These are phyloP conservation scores for Phytophthora pisi DNA, from an alignment of 352 stramenopile species.

Conservation along the genomic window DNA sequence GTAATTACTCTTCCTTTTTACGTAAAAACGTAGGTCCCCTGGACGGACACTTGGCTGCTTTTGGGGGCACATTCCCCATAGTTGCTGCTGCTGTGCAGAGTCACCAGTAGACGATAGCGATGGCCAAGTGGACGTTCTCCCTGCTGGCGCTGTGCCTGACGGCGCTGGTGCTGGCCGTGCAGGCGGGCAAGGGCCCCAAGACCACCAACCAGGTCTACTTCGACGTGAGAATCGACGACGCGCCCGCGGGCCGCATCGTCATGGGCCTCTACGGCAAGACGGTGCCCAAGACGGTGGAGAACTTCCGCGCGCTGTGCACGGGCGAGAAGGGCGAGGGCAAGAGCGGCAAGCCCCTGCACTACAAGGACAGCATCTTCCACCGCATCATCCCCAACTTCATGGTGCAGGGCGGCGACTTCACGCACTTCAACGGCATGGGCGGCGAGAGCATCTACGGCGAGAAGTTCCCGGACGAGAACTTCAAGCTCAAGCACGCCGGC, in stretches of 20 bases:
- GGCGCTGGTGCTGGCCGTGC: constrained; percentile 39
- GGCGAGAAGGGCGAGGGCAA: constrained; percentile 96
- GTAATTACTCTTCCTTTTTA: constrained; percentile 18
- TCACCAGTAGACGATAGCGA: constrained; percentile 11
- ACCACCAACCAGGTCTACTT: constrained; percentile 96
- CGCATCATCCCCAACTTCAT: constrained; percentile 97
- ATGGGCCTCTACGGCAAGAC: constrained; percentile 87
- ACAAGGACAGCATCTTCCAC: constrained; percentile 97
- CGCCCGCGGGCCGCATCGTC: constrained; percentile 81
- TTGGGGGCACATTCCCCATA: neutral
- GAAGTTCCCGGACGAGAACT: constrained; percentile 98
- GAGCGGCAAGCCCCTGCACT: constrained; percentile 96
- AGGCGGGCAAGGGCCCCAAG: constrained; percentile 61
- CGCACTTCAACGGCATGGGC: constrained; percentile 88
- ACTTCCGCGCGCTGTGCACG: constrained; percentile 98
- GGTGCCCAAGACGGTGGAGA: constrained; percentile 93
- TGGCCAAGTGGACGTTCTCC: constrained; percentile 62
- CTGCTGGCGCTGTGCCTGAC: constrained; percentile 51
- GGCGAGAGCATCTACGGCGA: constrained; percentile 95
- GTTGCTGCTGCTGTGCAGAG: neutral
- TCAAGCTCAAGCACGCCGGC: constrained; percentile 90
- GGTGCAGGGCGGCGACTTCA: constrained; percentile 90
- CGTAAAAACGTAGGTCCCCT: constrained; percentile 7
- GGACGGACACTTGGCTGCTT: neutral
- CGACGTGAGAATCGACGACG: constrained; percentile 94